These are phyloP conservation scores for Coemansia sp. DNA, from an alignment of 192 early-diverging fungal species.

Conservation along the genomic window DNA sequence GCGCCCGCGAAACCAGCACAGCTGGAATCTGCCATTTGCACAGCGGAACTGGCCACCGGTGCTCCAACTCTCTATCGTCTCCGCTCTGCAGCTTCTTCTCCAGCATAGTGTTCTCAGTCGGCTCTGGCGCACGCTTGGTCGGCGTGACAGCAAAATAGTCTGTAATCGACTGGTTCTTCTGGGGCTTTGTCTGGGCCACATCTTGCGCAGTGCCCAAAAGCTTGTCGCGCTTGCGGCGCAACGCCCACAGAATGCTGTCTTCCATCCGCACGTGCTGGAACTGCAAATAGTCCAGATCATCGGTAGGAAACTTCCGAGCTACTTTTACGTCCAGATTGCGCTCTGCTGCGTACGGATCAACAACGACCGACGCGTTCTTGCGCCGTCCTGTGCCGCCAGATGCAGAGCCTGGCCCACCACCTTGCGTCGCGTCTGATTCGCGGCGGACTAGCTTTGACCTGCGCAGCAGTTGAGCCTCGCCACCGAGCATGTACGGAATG, in stretches of 20 bases:
- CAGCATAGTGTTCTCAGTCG: neutral
- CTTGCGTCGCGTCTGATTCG: neutral
- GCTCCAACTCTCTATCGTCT: constrained; percentile 15
- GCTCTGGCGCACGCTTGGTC: neutral
- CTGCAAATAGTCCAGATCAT: constrained; percentile 74
- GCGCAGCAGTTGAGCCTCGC: constrained; percentile 29
- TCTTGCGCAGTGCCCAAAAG: neutral
- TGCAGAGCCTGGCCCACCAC: neutral
- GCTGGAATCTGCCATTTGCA: constrained; percentile 34
- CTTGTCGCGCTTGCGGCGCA: constrained; percentile 19
- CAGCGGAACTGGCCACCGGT: constrained; percentile 38
- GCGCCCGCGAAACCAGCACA: constrained; percentile 28
- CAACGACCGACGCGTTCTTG: constrained; percentile 2
- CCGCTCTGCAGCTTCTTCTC: constrained; percentile 12
- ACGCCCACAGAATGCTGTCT: constrained; percentile 28
- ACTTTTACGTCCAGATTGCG: constrained; percentile 25
- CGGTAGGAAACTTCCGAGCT: constrained; percentile 73
- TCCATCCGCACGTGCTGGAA: constrained; percentile 41
- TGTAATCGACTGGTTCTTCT: constrained; percentile 25
- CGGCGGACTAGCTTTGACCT: neutral
- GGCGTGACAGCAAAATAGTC: constrained; percentile 23
- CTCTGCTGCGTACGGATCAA: constrained; percentile 49
- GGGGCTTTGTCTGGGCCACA: neutral
- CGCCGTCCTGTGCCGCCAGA: neutral
- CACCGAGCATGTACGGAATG: constrained; percentile 45